These are phyloP conservation scores for Myxozyma melibiosi DNA, from an alignment of 805 yeast species.

Conservation along the genomic window DNA sequence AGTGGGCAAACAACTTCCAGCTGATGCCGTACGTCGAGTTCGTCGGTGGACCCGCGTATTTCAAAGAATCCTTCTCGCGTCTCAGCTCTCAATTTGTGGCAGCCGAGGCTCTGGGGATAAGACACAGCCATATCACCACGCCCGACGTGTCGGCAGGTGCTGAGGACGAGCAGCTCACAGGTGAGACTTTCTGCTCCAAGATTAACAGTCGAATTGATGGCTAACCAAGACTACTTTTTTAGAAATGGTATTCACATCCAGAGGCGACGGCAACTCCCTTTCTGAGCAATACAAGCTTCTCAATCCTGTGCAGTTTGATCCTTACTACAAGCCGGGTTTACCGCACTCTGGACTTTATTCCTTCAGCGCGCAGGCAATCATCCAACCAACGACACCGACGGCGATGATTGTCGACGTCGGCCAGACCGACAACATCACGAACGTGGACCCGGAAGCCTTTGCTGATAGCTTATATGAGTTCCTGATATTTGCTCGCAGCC, in stretches of 20 bases:
- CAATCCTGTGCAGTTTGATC: slow-evolving; percentile 23
- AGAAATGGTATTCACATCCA: neutral
- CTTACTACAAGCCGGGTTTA: slow-evolving; percentile 18
- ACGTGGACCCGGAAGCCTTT: slow-evolving; percentile 7
- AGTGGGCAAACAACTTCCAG: slow-evolving; percentile 15
- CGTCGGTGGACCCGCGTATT: slow-evolving; percentile 23
- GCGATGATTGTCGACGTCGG: slow-evolving; percentile 29
- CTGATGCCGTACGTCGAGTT: slow-evolving; percentile 29
- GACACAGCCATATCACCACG: slow-evolving; percentile 29
- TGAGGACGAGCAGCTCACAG: neutral
- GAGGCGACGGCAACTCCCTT: slow-evolving; percentile 8
- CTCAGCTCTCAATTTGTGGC: slow-evolving; percentile 25
- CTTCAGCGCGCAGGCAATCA: slow-evolving; percentile 8
- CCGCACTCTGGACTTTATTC: slow-evolving; percentile 25
- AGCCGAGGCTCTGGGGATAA: slow-evolving; percentile 17
- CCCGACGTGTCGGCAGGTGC: slow-evolving; percentile 4
- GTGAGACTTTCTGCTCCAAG: neutral
- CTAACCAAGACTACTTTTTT: neutral
- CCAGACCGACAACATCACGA: slow-evolving; percentile 12
- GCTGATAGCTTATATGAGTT: slow-evolving; percentile 23
- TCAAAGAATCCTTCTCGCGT: slow-evolving; percentile 7
- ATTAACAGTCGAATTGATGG: neutral
- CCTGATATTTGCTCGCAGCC: slow-evolving; percentile 6
- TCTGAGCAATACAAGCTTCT: slow-evolving; percentile 21
- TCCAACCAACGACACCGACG: slow-evolving; percentile 21